Evolutionary conservation across 768 basidiomycete genomes (phyloP).

Genomic region (Tylopilus rubrobrunneus): DNA sequence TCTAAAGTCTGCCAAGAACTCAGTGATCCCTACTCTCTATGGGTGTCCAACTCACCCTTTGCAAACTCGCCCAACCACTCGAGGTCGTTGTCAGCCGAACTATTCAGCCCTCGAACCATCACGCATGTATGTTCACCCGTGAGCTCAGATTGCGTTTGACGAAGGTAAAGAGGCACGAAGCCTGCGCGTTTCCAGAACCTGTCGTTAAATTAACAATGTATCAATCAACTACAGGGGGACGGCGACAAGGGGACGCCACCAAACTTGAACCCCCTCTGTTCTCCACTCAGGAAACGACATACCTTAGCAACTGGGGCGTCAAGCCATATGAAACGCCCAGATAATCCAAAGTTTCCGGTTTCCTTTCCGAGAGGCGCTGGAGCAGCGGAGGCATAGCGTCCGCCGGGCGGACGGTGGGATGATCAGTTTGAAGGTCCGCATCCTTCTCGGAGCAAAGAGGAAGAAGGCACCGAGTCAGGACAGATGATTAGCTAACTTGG

Average conservation of each 20-base stretch:
- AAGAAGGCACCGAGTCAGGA: background rate
- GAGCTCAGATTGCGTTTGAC: conserved; percentile 90
- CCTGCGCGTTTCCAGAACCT: conserved; percentile 96
- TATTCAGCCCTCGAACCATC: conserved; percentile 86
- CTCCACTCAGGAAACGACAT: conserved; percentile 5
- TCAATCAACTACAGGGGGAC: background rate
- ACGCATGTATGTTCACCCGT: conserved; percentile 97
- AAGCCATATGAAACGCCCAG: conserved; percentile 96
- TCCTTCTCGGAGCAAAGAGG: conserved; percentile 29
- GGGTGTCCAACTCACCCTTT: conserved; percentile 47
- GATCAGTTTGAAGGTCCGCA: conserved; percentile 70
- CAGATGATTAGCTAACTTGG: background rate
- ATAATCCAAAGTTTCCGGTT: conserved; percentile 89
- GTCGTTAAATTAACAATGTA: background rate
- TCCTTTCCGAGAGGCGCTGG: conserved; percentile 83
- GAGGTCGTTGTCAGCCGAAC: conserved; percentile 54
- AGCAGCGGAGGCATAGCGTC: conserved; percentile 88
- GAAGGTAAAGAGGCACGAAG: conserved; percentile 87
- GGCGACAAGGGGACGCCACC: background rate
- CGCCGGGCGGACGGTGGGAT: conserved; percentile 65
- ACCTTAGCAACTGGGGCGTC: conserved; percentile 80
- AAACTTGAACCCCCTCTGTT: background rate
- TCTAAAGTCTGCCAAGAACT: conserved; percentile 71
- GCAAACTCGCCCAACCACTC: conserved; percentile 90
- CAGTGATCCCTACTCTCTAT: background rate